These are phyloP conservation scores for Globisporangium middletonii DNA, from an alignment of 352 stramenopile species.

Conservation along the genomic window DNA sequence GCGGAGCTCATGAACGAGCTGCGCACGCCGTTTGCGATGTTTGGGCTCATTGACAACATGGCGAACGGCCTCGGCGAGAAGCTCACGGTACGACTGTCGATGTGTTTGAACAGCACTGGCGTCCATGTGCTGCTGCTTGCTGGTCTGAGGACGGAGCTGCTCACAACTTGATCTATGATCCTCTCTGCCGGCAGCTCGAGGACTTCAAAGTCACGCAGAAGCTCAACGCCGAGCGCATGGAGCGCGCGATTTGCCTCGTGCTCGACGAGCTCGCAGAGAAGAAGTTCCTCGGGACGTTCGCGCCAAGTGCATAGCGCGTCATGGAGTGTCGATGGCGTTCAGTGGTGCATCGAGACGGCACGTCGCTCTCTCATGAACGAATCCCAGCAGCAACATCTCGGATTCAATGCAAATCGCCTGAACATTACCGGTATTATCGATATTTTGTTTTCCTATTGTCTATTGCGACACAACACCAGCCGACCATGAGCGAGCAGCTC, in stretches of 20 bases:
- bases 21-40: conserved; percentile 77
- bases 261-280: conserved; percentile 39
- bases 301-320: not conserved
- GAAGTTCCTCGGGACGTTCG: conserved; percentile 27
- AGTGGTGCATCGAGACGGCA: not conserved
- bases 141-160: not conserved
- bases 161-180: not conserved
- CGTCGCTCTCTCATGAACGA: not conserved
- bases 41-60: conserved; percentile 87
- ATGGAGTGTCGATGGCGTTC: not conserved
- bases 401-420: not conserved
- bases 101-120: not conserved
- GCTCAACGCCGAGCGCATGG: conserved; percentile 61
- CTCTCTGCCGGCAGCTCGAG: conserved; percentile 25
- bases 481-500: not conserved
- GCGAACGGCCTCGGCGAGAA: conserved; percentile 78
- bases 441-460: not conserved
- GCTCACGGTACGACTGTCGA: conserved; percentile 37
- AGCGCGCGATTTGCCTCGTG: conserved; percentile 52
- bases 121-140: not conserved
- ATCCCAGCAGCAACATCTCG: not conserved
- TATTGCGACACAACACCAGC: not conserved
- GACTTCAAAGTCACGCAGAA: conserved; percentile 80
- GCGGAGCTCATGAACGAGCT: conserved; percentile 83
- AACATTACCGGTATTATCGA: not conserved